Base-by-base conservation (phyloP, 371 early-diverging fungal species). In the Mucor piriformis region DNA sequence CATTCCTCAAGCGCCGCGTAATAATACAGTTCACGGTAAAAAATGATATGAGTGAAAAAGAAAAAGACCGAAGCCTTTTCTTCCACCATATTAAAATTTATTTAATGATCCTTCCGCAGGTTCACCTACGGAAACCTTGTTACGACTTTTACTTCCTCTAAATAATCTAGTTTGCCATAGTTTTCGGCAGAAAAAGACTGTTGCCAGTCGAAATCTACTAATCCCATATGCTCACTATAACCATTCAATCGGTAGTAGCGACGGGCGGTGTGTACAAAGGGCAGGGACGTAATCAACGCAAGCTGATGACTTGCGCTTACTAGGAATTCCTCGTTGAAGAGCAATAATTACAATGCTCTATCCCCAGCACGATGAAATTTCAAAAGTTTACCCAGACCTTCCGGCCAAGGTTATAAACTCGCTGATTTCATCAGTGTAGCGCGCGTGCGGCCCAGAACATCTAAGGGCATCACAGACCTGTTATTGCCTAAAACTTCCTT, bases 401-500 rank as follows among this genome's bases (percentile, higher is more conserved):
- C 72, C 82, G 72, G 76, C 69, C 77, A 72, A 83, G 81, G 81
- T 56, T 67, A 64, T 65, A 60, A 53, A 74, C 83, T 82, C 72
- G 72, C 71, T 83, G 83, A 74, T 67, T 80, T 72, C 71, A 74
- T 82, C 84, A 86, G 81, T 86, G 87, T 85, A 86, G 82, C 83
- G 84, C 86, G 86, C 83, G 83, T 84, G 86, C 83, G 79, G 84
- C 87, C 85, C 85, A 86, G 83, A 78, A 79, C 81, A 86, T 86
- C 85, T 81, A 82, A 86, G 85, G 85, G 86, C 86, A 84, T 84
- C 79, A 82, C 82, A 81, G 85, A 88, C 85, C 86, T 85, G 83
- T 83, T 85, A 81, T 86, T 77, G 78, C 82, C 85, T 82, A 72
- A 71, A 83, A 81, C 81, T 82, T 79, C 83, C 79, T 64, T 74